Base-by-base conservation (phyloP, 2,329 filamentous ascomycete genomes). In the Trichoderma harzianum region DNA sequence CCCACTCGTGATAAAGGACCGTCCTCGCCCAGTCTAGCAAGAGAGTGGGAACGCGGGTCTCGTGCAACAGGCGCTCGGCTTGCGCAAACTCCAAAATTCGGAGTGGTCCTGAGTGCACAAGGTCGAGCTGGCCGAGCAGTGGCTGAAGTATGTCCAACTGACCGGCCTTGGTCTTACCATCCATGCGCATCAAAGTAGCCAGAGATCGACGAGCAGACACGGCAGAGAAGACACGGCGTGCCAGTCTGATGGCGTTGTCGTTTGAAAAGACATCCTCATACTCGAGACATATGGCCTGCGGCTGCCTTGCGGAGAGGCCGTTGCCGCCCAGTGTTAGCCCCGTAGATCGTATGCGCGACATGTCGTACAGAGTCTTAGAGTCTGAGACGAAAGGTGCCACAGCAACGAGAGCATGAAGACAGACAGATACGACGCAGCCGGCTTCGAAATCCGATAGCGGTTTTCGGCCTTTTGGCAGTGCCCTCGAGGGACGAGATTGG, bases 1-100 rank as follows among this genome's bases (percentile, higher is more conserved):
- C 88, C 95, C 95, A 98, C 73, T 93, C 90, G 70, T 90, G 89
- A 58, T 97, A 82, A 77, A 97, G 88, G 1, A 96, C 86, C 0
- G 91, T 90, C 72, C 92, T 86, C 24, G 92, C 88, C 92, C 91
- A 94, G 76, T 94, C 92, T 30, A 94, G 81, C 7, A 89, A 82
- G 18, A 90, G 79, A 12, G 86, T 88, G 8, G 87, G 88, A 21
- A 88, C 83, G 43, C 87, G 83, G 36, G 86, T 87, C 75, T 90
- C 88, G 74, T 89, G 89, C 26, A 88, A 76, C 16, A 83, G 82
- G n/a, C 85, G 84, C 72, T 89, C 88, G 1, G 83, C 74, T 47
- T 84, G 81, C 1, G 84, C 79, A 74, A 90, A 88, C 5, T 85
- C 80, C 2, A 89, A 78, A 3, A 84, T 76, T 10, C 85, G 82